Conservation (phyloP, 2,329 filamentous ascomycete species). For the Aspergillus intermedius region DNA sequence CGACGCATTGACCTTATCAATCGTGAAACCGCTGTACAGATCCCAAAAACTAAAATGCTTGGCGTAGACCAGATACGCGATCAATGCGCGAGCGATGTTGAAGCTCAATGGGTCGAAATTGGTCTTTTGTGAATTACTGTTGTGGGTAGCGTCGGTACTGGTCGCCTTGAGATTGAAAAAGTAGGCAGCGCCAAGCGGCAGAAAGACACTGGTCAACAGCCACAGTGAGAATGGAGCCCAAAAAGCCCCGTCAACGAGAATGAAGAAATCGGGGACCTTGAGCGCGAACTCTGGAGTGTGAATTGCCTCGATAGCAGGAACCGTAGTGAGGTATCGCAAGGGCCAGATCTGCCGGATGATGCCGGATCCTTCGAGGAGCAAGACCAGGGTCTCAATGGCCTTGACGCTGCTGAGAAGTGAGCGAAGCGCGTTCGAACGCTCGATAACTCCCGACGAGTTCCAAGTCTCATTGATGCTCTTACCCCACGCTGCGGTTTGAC, state of each 20-base stretch:
- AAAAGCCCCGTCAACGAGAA: slow-evolving; percentile 68
- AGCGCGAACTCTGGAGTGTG: slow-evolving; percentile 56
- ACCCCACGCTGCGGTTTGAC: slow-evolving; percentile 41
- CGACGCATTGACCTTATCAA: slow-evolving; percentile 31
- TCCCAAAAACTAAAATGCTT: slow-evolving; percentile 37
- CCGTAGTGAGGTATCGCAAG: slow-evolving; percentile 64
- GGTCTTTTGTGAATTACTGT: slow-evolving; percentile 14
- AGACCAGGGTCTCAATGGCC: slow-evolving; percentile 62
- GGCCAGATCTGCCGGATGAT: slow-evolving; percentile 66
- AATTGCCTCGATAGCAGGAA: slow-evolving; percentile 56
- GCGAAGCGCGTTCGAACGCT: slow-evolving; percentile 57
- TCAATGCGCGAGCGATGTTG: slow-evolving; percentile 77
- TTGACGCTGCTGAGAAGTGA: slow-evolving; percentile 62
- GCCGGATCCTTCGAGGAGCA: slow-evolving; percentile 63
- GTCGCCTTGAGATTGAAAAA: slow-evolving; percentile 74
- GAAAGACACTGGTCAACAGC: slow-evolving; percentile 62
- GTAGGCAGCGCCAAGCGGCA: slow-evolving; percentile 70
- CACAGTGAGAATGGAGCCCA: slow-evolving; percentile 78
- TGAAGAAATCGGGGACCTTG: slow-evolving; percentile 72
- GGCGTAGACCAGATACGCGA: slow-evolving; percentile 74
- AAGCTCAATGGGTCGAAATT: slow-evolving; percentile 78
- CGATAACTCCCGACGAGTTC: slow-evolving; percentile 29
- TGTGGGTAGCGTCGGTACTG: slow-evolving; percentile 21
- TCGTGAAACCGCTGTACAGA: slow-evolving; percentile 28
- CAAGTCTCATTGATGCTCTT: slow-evolving; percentile 29